Base-by-base conservation (phyloP, 2,329 filamentous ascomycete genomes). In the Sarocladium oryzae region DNA sequence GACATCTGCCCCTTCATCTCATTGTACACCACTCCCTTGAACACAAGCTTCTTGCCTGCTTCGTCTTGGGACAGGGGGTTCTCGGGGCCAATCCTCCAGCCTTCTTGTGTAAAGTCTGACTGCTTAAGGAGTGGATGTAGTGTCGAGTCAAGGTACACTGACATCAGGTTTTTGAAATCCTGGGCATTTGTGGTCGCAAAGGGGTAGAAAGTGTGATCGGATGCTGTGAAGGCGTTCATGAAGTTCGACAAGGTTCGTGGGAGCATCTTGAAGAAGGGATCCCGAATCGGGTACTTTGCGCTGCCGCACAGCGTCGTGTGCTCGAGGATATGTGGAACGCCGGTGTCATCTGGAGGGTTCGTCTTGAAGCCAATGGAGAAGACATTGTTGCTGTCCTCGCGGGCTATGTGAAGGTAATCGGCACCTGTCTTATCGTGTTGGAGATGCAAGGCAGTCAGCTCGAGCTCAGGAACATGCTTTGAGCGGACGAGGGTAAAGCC, bases 1-100 rank as follows among this genome's bases (percentile, higher is more conserved):
- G 93, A 97, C 85, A 97, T 95, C 64, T 96, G 91, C 0, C 93
- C 93, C 71, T 99, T 99, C 93, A 99, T 99, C 72, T 99, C 93
- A 62, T 99, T 99, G 72, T 97, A 97, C 1, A 97, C 92, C 1
- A 97, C 93, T 23, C 92, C 92, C 72, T 97, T 97, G 77, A 97
- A 97, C 1, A 96, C 88, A 36, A 95, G 71, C 56, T 82, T 82
- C 65, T 83, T 81, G 63, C 83, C 79, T 52, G 83, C 77, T 61
- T 65, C 73, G 9, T 66, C 64, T 55, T 67, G 76, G 1, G 85
- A 78, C 49, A 80, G 74, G 1, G 85, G 89, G 64, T 97, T 93
- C 69, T 96, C 90, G 0, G 93, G 93, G 0, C 93, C 93, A 56
- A 99, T 84, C 46, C 93, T 83, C 93, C 93, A 99, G 49, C 93